Evolutionary conservation across 495 filamentous ascomycete species (phyloP), one percentile per base, ranked within the genome.

Genomic region (Tirmania nivea): DNA sequence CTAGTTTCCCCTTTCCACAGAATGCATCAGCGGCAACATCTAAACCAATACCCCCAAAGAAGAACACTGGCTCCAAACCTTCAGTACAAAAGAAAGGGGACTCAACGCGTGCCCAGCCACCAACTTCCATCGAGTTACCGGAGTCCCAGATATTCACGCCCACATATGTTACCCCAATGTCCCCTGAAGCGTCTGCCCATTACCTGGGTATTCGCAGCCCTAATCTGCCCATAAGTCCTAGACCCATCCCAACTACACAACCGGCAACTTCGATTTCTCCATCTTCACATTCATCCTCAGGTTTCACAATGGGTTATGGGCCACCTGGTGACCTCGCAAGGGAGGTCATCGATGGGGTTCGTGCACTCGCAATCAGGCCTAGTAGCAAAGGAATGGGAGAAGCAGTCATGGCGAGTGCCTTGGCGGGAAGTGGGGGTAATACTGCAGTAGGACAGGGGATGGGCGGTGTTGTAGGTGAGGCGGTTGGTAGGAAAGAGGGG

Each of bases 321-420:
- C 58, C 58, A 1, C 62, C 62, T 16, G 62, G 62, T 16, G 62
- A 64, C 59, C 59, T 84, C 14, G 69, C 83, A 21, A 68, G 75
- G 49, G 76, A 82, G 58, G 75, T 84, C 51, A 68, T 80, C 49
- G 75, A 81, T 35, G 78, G 78, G 17, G 73, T 84, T 48, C 58
- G 62, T 19, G 62, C 62, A 10, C 58, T 56, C 3, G 55, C 58
- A 31, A 58, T 58, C 36, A 52, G 53, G 34, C 56, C 56, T 34
- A 57, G 57, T 55, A 58, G 11, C 49, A 59, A 58, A 48, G 62
- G 62, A 1, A 64, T 64, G 62, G 60, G 62, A 25, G 62, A 64
- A 31, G 62, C 62, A 31, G 62, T 64, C 0, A 52, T 64, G 10
- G 62, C 61, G 8, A 64, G 62, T 42, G 55, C 62, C 35, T 56